Conservation (phyloP, 2,329 filamentous ascomycete species). For the Cladorrhinum sp. region DNA sequence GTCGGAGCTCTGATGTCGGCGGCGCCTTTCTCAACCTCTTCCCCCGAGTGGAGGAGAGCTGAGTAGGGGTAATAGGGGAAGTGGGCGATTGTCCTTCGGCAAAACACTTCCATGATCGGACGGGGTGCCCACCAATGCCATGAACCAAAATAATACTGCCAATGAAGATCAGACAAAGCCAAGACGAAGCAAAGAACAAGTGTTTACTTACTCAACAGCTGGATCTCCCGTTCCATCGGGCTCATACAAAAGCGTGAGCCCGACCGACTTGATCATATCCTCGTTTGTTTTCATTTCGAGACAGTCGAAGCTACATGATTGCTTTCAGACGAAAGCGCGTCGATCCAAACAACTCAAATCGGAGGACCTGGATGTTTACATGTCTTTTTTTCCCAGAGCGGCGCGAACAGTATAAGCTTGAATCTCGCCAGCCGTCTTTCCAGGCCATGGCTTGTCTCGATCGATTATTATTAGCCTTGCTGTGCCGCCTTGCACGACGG, state of each 20-base stretch:
- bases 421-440: constrained; percentile 1
- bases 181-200: background rate
- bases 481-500: constrained; percentile 9
- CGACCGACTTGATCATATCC: constrained; percentile 29
- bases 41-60: constrained; percentile 12
- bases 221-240: constrained; percentile 30
- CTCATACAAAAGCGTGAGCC: constrained; percentile 34
- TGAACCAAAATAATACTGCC: constrained; percentile 33
- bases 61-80: constrained; percentile 16
- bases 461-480: constrained; percentile 16
- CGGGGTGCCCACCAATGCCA: constrained; percentile 33
- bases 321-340: background rate
- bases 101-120: constrained; percentile 30
- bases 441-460: background rate
- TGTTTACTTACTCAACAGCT: constrained; percentile 31
- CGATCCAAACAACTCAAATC: background rate
- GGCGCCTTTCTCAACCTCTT: constrained; percentile 19
- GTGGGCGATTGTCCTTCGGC: constrained; percentile 11
- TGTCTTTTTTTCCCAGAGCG: background rate
- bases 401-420: background rate
- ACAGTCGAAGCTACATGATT: constrained; percentile 13
- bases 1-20: constrained; percentile 15
- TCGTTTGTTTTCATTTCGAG: constrained; percentile 29
- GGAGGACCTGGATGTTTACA: background rate
- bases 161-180: background rate